These are phyloP conservation scores for Vachellia pachyceras DNA, from an alignment of 306 rosid genomes.

Conservation along the genomic window DNA sequence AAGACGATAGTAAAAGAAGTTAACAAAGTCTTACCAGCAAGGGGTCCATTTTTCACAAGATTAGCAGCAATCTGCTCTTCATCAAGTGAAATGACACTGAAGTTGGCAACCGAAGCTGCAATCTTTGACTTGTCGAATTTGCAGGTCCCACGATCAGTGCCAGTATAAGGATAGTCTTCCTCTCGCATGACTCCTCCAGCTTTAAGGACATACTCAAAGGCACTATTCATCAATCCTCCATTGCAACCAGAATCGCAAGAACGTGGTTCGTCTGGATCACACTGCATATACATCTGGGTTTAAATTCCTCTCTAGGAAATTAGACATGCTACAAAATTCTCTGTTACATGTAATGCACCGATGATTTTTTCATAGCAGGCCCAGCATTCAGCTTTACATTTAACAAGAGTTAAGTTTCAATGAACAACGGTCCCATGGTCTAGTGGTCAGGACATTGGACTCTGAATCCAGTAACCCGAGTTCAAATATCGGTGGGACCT, in stretches of 20 bases:
- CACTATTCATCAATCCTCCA: conserved; percentile 97
- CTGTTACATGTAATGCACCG: neutral
- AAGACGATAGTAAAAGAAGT: neutral
- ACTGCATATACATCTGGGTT: conserved; percentile 52
- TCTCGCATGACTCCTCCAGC: conserved; percentile 93
- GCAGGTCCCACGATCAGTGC: conserved; percentile 69
- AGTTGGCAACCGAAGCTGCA: conserved; percentile 88
- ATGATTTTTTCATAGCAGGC: neutral
- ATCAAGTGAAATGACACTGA: conserved; percentile 83
- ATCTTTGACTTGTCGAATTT: conserved; percentile 80
- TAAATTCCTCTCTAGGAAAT: neutral
- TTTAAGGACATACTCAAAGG: conserved; percentile 87
- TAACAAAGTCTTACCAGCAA: conserved; percentile 62
- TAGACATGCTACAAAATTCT: neutral
- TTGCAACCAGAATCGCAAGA: conserved; percentile 96
- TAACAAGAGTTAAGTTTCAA: neutral
- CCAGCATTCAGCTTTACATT: too few species aligned
- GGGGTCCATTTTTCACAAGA: conserved; percentile 92
- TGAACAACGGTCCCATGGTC: neutral
- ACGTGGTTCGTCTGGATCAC: conserved; percentile 84
- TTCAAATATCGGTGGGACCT: too few species aligned
- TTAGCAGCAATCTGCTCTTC: conserved; percentile 95
- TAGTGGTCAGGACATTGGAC: too few species aligned
- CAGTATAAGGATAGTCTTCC: conserved; percentile 91
- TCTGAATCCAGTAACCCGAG: too few species aligned